Base-by-base conservation (phyloP, 1,284 basidiomycete species). In the Ganoderma lingzhi region DNA sequence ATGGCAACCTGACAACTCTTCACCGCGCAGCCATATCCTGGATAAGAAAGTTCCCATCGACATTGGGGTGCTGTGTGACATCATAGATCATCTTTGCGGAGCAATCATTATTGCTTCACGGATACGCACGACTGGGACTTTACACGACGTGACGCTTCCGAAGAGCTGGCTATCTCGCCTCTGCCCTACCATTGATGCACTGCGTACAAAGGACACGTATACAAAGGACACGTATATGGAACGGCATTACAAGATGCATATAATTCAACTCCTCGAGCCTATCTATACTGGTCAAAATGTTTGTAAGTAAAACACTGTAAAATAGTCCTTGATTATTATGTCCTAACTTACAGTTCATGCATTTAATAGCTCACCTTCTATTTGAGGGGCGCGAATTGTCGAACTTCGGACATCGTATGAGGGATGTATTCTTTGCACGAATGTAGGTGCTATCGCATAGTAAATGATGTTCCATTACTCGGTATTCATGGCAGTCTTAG, bases 61-160 rank as follows among this genome's bases (percentile, higher is more conserved):
- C 66, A 75, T 85, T 35, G 81, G 78, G 9, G 77, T 84, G 1
- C 72, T 88, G 1, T 87, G 86, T 64, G 82, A 86, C 62, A 73
- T 84, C 42, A 67, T 86, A 39, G 88, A 89, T 59, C 75, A 78
- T 30, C 73, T 88, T 0, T 68, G 67, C 32, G 63, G 59, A 0
- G 39, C 59, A 6, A 71, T 83, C 14, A 76, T 84, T 6, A 62
- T 88, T 0, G 74, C 82, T 1, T 76, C 74, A 62, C 78, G 78
- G 19, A 67, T 78, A 23, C 73, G 76, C 10, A 10, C 14, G 8
- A 73, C 32, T 15, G 71, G 66, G 0, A 76, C 74, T 15, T 75
- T 87, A 0, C 83, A 89, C 65, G 79, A 82, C 14, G 71, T 86
- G 19, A 83, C 83, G 1, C 79, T 89, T 37, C 88, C 87, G 0